Evolutionary conservation across 208 protist species (phyloP), one percentile per base, ranked within the genome.

Genomic region (Leishmania major): DNA sequence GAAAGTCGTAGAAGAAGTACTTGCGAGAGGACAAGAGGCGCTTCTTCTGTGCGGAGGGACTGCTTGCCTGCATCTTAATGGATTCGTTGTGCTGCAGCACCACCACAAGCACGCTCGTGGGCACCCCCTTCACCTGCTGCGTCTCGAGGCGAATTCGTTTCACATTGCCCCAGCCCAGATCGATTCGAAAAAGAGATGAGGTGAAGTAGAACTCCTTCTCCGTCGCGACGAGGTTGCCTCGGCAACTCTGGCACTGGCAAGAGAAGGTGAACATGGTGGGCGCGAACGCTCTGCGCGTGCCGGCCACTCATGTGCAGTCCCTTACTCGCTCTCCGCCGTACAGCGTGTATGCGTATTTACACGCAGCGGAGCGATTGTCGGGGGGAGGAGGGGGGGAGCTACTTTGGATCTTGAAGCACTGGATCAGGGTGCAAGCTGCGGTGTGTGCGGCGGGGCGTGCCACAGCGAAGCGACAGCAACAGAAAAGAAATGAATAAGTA

Each of bases 1-100:
- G 83, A 73, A 97, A 96, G 28, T 88, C 81, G 70, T 95, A 96
- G 75, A 97, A 95, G 74, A 92, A 94, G 78, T 93, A 93, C 74
- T 86, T 86, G 10, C 81, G 74, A 37, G 81, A 82, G n/a, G 81
- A 78, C 10, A 67, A 81, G 15, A 74, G 80, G 60, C 74, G 79
- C 75, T 77, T 86, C 40, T 67, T 82, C 37, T 80, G 72, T 6
- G n/a, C 75, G 5, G 79, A 53, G 8, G 79, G 70, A 80, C 67
- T 71, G 66, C 59, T 67, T 37, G 67, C 35, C 71, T 87, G 72
- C 75, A 83, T 67, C 2, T 43, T 45, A 13, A 81, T 74, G 4
- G 83, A 60, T 62, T 87, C 82, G 55, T 78, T 76, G 49, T 79
- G 84, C 67, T 87, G 72, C 75, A 92, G 66, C 31, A 91, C 85